These are phyloP conservation scores for Cutaneotrichosporon sp. DNA, from an alignment of 1,284 basidiomycete species.

Conservation along the genomic window DNA sequence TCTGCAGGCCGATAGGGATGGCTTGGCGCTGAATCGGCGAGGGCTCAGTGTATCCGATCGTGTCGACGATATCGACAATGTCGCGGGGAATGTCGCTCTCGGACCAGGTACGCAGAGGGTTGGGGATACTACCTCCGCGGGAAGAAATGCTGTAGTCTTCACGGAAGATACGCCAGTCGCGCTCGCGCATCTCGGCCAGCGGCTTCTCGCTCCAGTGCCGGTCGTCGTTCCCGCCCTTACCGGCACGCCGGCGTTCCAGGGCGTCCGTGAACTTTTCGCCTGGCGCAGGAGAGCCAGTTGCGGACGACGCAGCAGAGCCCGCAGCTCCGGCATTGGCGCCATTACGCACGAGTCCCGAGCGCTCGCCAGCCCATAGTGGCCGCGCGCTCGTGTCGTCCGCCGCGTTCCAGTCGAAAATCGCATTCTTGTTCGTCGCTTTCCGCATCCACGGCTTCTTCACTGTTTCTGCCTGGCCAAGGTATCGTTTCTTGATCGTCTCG, in stretches of 20 bases:
- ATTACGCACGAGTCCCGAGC: not conserved
- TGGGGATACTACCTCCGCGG: conserved; percentile 83
- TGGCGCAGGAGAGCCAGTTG: conserved; percentile 12
- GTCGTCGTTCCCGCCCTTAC: conserved; percentile 76
- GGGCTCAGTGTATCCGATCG: conserved; percentile 93
- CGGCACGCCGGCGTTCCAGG: conserved; percentile 73
- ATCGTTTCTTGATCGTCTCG: conserved; percentile 72
- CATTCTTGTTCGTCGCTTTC: conserved; percentile 84
- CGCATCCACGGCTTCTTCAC: conserved; percentile 88
- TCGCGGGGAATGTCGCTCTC: conserved; percentile 76
- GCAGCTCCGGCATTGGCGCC: not conserved
- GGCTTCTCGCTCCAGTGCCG: conserved; percentile 98
- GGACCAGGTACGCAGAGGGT: conserved; percentile 83
- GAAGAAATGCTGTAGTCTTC: conserved; percentile 97
- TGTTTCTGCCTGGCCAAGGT: conserved; percentile 64
- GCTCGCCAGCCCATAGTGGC: conserved; percentile 4
- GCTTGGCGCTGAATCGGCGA: conserved; percentile 96
- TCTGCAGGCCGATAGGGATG: conserved; percentile 93
- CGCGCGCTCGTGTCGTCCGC: conserved; percentile 77
- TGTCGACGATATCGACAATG: conserved; percentile 78
- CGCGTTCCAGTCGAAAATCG: conserved; percentile 97
- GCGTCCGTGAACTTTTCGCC: conserved; percentile 53
- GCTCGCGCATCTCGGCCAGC: conserved; percentile 87
- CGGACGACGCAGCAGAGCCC: not conserved
- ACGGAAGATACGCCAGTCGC: conserved; percentile 98